Evolutionary conservation across 345 rosid genomes (phyloP), one percentile per base, ranked within the genome.

Genomic region (Aurinia saxatilis): DNA sequence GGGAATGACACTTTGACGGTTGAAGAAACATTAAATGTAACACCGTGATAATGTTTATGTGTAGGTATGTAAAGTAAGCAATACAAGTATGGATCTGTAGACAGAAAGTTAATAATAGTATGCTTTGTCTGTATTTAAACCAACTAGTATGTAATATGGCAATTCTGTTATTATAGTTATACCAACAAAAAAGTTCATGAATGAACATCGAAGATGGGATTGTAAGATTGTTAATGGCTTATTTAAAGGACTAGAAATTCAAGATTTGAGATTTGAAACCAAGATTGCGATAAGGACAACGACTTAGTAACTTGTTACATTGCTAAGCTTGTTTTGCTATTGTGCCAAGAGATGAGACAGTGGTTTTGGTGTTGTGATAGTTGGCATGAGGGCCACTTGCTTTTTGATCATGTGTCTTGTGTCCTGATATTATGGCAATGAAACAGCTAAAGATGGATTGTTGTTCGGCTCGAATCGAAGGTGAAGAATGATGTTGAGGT

Each of bases 11-110:
- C 33, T 62, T 30, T 19, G 45, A 62, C n/a, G 31, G 63, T 55
- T 70, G 68, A 39, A 70, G 37, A 52, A 56, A 40, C 54, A 63
- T 39, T 71, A 16, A 70, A 49, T 71, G 60, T 71, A 15, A 56
- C 25, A 53, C 52, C 52, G 69, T 55, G 74, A 62, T 47, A 63
- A 62, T 38, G 57, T 61, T 17, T 23, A 15, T 29, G 46, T 44
- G 15, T 35, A 41, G 47, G 52, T n/a, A 60, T 44, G 55, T 18
- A 25, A 41, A 41, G 58, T 31, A 31, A 57, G n/a, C 50, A 50
- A 31, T 68, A 16, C 2, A 67, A 27, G 62, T 60, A 52, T 53
- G 68, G 67, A 50, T 59, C 45, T 9, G 15, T 45, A 40, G 53
- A 21, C 31, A 51, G 0, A 49, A 38, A 2, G 14, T 30, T 38